These are phyloP conservation scores for Saxophila tyrrhenica DNA, from an alignment of 495 filamentous ascomycete genomes.

Conservation along the genomic window DNA sequence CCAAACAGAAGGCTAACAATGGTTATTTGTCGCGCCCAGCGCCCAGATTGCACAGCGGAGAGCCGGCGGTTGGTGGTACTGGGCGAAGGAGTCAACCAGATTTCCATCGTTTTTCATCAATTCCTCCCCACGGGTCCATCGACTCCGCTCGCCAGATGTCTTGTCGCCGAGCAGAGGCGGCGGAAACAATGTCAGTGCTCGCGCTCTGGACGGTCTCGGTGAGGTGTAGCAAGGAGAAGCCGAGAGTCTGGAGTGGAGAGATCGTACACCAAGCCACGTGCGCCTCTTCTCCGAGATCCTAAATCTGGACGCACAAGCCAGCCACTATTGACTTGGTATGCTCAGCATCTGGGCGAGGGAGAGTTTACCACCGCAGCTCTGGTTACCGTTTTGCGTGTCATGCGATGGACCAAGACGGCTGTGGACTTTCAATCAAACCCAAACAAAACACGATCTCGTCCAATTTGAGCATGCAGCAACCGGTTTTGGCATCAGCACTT, in stretches of 20 bases:
- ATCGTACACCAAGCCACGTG: no score
- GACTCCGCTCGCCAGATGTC: background rate
- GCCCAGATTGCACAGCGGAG: background rate
- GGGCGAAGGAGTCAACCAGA: background rate
- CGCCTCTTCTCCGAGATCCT: no score
- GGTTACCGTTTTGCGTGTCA: background rate
- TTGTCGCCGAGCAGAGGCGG: background rate
- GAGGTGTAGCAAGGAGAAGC: background rate
- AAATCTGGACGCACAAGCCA: background rate
- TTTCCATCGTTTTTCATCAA: no score
- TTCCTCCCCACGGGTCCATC: background rate
- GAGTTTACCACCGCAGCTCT: background rate
- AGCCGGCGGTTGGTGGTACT: background rate
- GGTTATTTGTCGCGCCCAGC: background rate
- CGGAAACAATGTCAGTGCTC: background rate
- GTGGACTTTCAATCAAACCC: background rate
- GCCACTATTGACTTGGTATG: background rate
- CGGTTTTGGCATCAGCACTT: background rate
- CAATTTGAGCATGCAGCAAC: background rate
- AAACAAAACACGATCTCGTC: background rate
- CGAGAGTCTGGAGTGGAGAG: background rate
- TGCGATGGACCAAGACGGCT: background rate
- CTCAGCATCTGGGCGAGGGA: background rate
- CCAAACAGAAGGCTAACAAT: background rate
- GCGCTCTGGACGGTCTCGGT: background rate